Evolutionary conservation across 352 stramenopile species (phyloP), one percentile per base, ranked within the genome.

Genomic region (Phytophthora chlamydospora): DNA sequence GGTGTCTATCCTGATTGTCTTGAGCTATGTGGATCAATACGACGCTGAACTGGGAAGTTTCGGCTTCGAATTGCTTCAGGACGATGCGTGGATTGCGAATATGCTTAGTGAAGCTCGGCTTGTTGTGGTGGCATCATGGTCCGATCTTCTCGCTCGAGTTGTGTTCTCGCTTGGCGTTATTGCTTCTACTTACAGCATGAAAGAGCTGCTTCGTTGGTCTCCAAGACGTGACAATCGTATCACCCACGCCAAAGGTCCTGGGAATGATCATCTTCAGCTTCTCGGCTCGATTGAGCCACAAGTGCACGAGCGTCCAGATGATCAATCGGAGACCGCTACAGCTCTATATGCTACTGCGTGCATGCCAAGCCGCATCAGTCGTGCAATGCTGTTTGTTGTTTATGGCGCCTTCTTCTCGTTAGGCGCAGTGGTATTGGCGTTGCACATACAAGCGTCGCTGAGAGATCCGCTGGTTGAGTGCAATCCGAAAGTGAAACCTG

Each of bases 51-150:
- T 31, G 13, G 46, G 21, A 31, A n/a, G 11, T 21, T 33, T 44
- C 16, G 13, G 10, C 51, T 80, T 12, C 59, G 40, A 19, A 24
- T 24, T 24, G 3, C 21, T 24, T 24, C 1, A 24, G 3, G 35
- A 53, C 31, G 34, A 54, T 17, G 33, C 40, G 11, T 54, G 35
- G 43, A 36, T 41, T 33, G 53, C 54, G 19, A 24, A 54, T n/a
- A 52, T 62, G 53, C 10, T 62, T 7, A 59, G 60, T 31, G 46
- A 68, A 48, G 29, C 52, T n/a, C 51, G 57, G 16, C n/a, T 68
- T 3, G 46, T 68, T 2, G 19, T 73, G 2, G 56, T 73, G n/a
- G 35, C 32, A 14, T 73, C 58, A 7, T 74, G 61, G 45, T n/a
- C 19, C 1, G 62, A 75, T 42, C 24, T 63, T 0, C 27, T 13